phyloP scores from a whole-genome alignment of 2,329 filamentous ascomycete species.

The Didymella arachidicola region DNA sequence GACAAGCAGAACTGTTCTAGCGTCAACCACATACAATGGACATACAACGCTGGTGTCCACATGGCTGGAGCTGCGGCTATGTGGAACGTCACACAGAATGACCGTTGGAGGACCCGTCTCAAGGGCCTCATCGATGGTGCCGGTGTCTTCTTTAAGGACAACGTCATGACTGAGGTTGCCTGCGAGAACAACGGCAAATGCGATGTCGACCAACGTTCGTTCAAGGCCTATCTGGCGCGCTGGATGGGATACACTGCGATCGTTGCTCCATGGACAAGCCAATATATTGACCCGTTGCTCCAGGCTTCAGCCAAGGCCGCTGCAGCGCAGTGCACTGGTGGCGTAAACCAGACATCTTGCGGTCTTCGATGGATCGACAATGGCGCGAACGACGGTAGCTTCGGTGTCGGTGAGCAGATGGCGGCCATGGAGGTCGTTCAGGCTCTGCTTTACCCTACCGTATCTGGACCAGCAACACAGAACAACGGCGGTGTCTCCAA shows the following conservation, averaged over 20 bases:
- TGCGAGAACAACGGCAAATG: conserved; percentile 58
- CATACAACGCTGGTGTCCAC: conserved; percentile 57
- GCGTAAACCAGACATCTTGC: conserved; percentile 55
- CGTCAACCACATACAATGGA: conserved; percentile 57
- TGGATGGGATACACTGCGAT: conserved; percentile 54
- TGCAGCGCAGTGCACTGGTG: conserved; percentile 62
- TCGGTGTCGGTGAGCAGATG: conserved; percentile 68
- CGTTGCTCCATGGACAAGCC: conserved; percentile 49
- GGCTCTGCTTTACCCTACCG: conserved; percentile 50
- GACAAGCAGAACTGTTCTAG: conserved; percentile 54
- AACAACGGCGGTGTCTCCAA: conserved; percentile 60
- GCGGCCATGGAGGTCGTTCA: conserved; percentile 63
- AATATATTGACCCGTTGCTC: conserved; percentile 60
- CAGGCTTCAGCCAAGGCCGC: conserved; percentile 63
- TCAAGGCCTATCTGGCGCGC: conserved; percentile 55
- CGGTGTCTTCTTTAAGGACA: conserved; percentile 54
- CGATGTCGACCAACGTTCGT: conserved; percentile 58
- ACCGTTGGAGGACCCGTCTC: conserved; percentile 43
- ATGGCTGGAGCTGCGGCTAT: conserved; percentile 58
- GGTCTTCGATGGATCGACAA: conserved; percentile 56
- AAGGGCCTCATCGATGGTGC: conserved; percentile 47
- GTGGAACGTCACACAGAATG: conserved; percentile 53
- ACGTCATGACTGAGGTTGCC: conserved; percentile 59
- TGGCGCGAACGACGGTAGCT: conserved; percentile 56
- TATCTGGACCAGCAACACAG: conserved; percentile 54